Conservation (phyloP, 2,329 filamentous ascomycete genomes). For the Calcarisporium arbuscula region DNA sequence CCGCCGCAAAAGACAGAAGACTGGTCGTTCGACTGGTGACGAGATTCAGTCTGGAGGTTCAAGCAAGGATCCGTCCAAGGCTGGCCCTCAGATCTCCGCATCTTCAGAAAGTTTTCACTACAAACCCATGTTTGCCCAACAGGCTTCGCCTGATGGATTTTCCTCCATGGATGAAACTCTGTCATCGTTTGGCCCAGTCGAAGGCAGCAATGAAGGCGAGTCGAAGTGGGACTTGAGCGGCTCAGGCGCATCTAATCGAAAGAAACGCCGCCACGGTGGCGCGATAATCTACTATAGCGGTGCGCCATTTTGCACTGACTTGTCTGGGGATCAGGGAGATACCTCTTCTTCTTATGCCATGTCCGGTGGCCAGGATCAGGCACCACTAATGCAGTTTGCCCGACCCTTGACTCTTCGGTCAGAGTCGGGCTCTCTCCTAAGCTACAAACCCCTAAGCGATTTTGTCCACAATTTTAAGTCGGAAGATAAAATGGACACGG, state of each 20-base stretch:
- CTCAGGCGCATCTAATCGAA: constrained; percentile 41
- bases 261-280: constrained; percentile 56
- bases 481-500: constrained; percentile 22
- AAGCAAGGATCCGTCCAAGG: constrained; percentile 33
- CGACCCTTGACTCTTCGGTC: constrained; percentile 29
- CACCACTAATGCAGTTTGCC: constrained; percentile 10
- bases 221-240: constrained; percentile 41
- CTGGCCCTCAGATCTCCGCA: constrained; percentile 29
- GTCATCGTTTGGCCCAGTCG: constrained; percentile 40
- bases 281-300: constrained; percentile 81
- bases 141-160: constrained; percentile 39
- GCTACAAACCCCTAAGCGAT: constrained; percentile 44
- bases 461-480: constrained; percentile 12
- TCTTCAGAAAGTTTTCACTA: constrained; percentile 52
- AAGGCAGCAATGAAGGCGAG: constrained; percentile 42
- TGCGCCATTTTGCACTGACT: constrained; percentile 72
- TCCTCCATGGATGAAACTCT: constrained; percentile 42
- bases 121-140: constrained; percentile 54
- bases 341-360: constrained; percentile 41
- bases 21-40: constrained; percentile 25
- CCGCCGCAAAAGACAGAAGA: constrained; percentile 41
- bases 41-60: constrained; percentile 27
- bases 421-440: constrained; percentile 44
- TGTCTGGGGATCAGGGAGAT: constrained; percentile 59
- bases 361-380: constrained; percentile 33